A percentile compares a stretch with the other conserved stretches of the same genome.
Evolutionary conservation across 305 asterid genomes (phyloP).

Genomic region (Nicotiana rustica): DNA sequence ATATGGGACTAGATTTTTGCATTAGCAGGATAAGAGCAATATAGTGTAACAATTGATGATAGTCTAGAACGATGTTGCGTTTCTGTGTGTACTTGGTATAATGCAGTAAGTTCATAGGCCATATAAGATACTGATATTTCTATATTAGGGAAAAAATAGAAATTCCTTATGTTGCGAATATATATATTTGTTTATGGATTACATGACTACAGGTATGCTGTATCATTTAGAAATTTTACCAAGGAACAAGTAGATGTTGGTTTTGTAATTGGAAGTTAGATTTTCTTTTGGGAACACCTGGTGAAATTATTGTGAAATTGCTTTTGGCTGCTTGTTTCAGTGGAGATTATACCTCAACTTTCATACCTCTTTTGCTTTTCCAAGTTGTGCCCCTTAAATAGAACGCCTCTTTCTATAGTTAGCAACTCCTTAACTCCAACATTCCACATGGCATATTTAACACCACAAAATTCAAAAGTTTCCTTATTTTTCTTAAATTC

Average conservation of each 20-base stretch:
- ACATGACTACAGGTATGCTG: not conserved
- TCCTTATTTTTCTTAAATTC: not conserved
- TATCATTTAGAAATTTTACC: not conserved
- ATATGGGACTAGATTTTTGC: not conserved
- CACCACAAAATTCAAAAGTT: not conserved
- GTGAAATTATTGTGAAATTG: no score
- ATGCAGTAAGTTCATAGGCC: not conserved
- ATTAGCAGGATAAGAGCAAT: not conserved
- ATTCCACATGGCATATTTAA: not conserved
- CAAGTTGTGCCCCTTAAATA: not conserved
- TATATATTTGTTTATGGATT: not conserved
- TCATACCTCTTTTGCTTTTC: no score
- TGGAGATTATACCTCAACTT: not conserved
- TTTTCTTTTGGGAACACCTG: no score
- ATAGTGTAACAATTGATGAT: not conserved
- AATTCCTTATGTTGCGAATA: not conserved
- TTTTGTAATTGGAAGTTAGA: not conserved
- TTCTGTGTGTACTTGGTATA: not conserved
- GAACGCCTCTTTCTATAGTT: not conserved
- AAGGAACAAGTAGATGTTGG: not conserved
- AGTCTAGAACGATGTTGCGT: not conserved
- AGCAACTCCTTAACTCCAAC: no score
- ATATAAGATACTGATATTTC: not conserved
- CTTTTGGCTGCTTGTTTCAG: not conserved
- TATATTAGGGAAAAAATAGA: no score